A percentile compares a stretch with the other conserved stretches of the same genome.
Evolutionary conservation across 306 rosid genomes (phyloP).

Genomic region (Rubus parviflorus): DNA sequence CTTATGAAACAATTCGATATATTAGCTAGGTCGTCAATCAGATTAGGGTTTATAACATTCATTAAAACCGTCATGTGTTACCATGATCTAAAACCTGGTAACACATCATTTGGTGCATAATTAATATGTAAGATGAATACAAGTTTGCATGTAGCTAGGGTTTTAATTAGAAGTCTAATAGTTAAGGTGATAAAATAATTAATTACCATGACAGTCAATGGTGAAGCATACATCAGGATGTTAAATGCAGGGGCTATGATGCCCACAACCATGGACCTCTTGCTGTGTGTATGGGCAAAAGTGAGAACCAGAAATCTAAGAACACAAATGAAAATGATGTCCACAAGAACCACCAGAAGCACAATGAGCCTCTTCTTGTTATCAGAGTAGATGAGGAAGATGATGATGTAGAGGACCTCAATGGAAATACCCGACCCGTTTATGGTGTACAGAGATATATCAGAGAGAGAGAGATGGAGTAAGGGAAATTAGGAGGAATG

Average conservation of each 20-base stretch:
- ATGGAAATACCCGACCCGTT: constrained; percentile 47
- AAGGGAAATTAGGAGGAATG: no score
- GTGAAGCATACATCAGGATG: constrained; percentile 84
- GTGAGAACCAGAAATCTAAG: constrained; percentile 40
- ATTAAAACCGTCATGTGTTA: no score
- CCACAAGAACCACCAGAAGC: constrained; percentile 30
- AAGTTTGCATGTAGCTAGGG: no score
- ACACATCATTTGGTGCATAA: no score
- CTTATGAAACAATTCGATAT: no score
- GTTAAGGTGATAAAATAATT: no score
- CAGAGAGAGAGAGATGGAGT: no score
- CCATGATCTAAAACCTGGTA: no score
- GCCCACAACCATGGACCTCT: constrained; percentile 64
- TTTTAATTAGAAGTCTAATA: no score
- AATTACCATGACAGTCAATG: constrained; percentile 55
- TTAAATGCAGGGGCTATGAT: constrained; percentile 54
- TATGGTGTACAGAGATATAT: constrained; percentile 38
- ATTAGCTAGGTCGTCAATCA: no score
- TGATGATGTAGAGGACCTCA: constrained; percentile 49
- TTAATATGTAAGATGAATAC: no score
- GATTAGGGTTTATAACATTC: no score
- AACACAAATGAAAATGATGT: constrained; percentile 40
- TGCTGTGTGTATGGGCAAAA: constrained; percentile 32
- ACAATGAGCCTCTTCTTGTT: constrained; percentile 53
- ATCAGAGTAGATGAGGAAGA: constrained; percentile 57